Evolutionary conservation across 2,329 filamentous ascomycete genomes (phyloP), one percentile per base, ranked within the genome.

Genomic region (Aspergillus floridensis): DNA sequence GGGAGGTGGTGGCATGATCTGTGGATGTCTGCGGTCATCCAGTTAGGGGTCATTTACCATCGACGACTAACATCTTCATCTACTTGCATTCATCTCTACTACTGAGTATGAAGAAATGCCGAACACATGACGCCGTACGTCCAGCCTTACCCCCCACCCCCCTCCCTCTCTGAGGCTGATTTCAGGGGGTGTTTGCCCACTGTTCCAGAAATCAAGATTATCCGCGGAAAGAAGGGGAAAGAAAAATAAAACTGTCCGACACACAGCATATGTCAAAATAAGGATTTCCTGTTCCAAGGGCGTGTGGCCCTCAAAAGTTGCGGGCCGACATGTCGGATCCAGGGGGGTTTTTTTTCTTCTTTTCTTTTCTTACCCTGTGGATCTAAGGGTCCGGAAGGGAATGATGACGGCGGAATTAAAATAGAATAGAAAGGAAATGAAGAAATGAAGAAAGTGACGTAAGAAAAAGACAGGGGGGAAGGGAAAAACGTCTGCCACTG

Each of bases 291-390:
- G 26, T 7, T 29, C 48, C 35, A 60, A 71, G 68, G 71, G 70
- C 71, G 71, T 74, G 71, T 74, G 71, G 74, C 67, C 68, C 62
- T 44, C 59, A 67, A 66, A 66, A 60, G 59, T 64, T 69, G 60
- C 67, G 66, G 66, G 60, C 65, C 65, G 66, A 59, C 46, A 51
- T 60, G 62, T 62, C 60, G 57, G 59, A 58, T 63, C 26, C 54
- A 65, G 63, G 54, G 63, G 54, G 58, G 57, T 35, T 12, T 35
- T 35, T 2, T 26, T 7, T 26, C 8, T 26, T 26, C 26, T 26
- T 26, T 29, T 8, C 7, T 26, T 26, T 26, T 7, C 7, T 29
- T 3, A 29, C 2, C 2, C 26, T 7, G 26, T 7, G 26, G 7
- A 29, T 29, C 7, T 10, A 29, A 2, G 7, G 7, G 26, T 29